A percentile compares a stretch with the other conserved stretches of the same genome.
These are phyloP conservation scores for Ploettnerulaceae sp. DNA, from an alignment of 2,329 filamentous ascomycete genomes.

Conservation along the genomic window DNA sequence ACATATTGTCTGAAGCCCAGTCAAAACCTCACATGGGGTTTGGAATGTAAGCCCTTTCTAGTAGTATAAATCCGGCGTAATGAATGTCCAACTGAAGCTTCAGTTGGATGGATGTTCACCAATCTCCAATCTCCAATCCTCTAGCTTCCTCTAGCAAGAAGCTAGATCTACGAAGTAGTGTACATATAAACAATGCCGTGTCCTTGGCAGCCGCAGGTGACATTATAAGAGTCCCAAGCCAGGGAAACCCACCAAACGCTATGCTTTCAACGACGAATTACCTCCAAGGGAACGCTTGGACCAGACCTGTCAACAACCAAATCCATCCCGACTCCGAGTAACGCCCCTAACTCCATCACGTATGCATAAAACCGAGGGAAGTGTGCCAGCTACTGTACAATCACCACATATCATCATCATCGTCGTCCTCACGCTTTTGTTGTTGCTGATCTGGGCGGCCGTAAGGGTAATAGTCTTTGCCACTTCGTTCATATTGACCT, in stretches of 20 bases:
- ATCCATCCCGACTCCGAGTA: slow-evolving; percentile 21
- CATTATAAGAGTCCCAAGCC: slow-evolving; percentile 22
- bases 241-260: slow-evolving; percentile 29
- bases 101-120: slow-evolving; percentile 12
- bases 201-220: slow-evolving; percentile 19
- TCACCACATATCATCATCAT: slow-evolving; percentile 35
- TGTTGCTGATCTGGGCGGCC: slow-evolving; percentile 18
- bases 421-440: slow-evolving; percentile 24
- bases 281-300: slow-evolving; percentile 15
- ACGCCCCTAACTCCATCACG: slow-evolving; percentile 33
- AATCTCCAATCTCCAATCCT: slow-evolving; percentile 23
- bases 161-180: slow-evolving; percentile 24
- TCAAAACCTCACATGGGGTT: too few relatives aligned
- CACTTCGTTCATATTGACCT: slow-evolving; percentile 26
- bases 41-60: too few relatives aligned
- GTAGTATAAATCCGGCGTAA: not conserved
- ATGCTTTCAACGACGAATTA: slow-evolving; percentile 31
- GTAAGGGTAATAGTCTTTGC: slow-evolving; percentile 32
- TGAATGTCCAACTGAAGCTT: slow-evolving; percentile 6
- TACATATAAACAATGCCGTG: slow-evolving; percentile 30
- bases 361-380: slow-evolving; percentile 28
- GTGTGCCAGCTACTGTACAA: slow-evolving; percentile 16
- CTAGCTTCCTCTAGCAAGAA: slow-evolving; percentile 13
- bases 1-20: too few relatives aligned
- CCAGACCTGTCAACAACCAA: slow-evolving; percentile 6